Base-by-base conservation (phyloP, 2,329 filamentous ascomycete species). In the Herpotrichia juniperi region DNA sequence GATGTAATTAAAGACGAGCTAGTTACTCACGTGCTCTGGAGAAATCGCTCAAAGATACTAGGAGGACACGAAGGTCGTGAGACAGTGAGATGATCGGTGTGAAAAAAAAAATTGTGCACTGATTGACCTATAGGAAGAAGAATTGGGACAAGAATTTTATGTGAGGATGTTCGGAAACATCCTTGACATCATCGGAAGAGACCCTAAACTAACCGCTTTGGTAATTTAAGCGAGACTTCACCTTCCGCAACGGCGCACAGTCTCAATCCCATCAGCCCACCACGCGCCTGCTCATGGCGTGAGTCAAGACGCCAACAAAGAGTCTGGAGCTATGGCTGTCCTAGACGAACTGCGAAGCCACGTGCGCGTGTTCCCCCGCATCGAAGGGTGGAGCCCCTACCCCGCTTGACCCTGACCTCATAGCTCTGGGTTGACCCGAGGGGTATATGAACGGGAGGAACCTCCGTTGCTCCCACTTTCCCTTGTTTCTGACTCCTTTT, bases 321-420 rank as follows among this genome's bases (percentile, higher is more conserved):
- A 37, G 17, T 19, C 22, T 30, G 24, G 32, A 28, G 43, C 51
- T 51, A 53, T 44, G 35, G 46, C 39, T 10, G 32, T 52, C 42
- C 32, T 25, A 31, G 46, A 53, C 58, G 53, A 62, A 57, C 49
- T 31, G 53, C 40, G 40, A 46, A 30, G 58, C 63, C 64, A 68
- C 63, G 62, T 67, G 62, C 61, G 8, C 25, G 6, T 50, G 40
- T 28, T 54, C 58, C 64, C 64, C 66, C 64, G 63, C 63, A 64
- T 58, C 53, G 24, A 2, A 35, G 21, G 26, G 31, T 35, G 24
- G 26, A 10, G 3, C 22, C 26, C 30, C 35, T 64, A 63, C 65
- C 65, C 65, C 65, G 64, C 64, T 56, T 63, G 57, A 62, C 58
- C 56, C 57, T 63, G 57, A 62, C 58, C 56, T 56, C 56, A 62